Evolutionary conservation across 257 asterid genomes (phyloP).

Genomic region (Coffea eugenioides): DNA sequence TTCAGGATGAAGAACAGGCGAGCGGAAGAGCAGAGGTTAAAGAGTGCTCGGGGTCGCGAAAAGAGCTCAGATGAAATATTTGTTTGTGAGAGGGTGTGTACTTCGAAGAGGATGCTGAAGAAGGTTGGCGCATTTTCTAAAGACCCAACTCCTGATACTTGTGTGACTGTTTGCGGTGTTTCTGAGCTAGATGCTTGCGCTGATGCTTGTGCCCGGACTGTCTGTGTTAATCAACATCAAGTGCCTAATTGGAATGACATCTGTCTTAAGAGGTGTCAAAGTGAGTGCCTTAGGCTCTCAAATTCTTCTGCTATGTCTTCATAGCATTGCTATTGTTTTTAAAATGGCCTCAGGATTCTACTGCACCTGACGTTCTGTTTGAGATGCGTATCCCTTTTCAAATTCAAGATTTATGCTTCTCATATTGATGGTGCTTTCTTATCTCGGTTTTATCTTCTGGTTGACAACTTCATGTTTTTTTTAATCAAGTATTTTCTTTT

Average conservation of each 20-base stretch:
- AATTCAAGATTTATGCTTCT: not conserved
- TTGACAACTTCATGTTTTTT: not conserved
- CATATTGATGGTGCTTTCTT: not conserved
- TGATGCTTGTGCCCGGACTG: constrained; percentile 94
- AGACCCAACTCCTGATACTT: constrained; percentile 89
- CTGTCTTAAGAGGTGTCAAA: constrained; percentile 90
- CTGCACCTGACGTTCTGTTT: constrained; percentile 5
- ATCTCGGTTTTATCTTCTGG: not conserved
- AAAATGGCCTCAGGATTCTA: constrained; percentile 3
- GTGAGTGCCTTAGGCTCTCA: constrained; percentile 77
- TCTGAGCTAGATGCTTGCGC: constrained; percentile 95
- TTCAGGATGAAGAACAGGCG: constrained; percentile 63
- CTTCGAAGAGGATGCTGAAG: constrained; percentile 92
- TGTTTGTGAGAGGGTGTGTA: constrained; percentile 93
- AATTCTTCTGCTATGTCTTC: constrained; percentile 40
- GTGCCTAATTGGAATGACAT: constrained; percentile 96
- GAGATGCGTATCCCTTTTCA: not conserved
- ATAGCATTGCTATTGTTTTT: not conserved
- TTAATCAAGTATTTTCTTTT: not conserved
- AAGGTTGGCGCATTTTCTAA: constrained; percentile 93
- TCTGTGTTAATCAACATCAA: constrained; percentile 91
- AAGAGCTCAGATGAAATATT: constrained; percentile 83
- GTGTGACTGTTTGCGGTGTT: constrained; percentile 94
- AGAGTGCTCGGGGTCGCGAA: constrained; percentile 77
- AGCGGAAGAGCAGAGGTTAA: constrained; percentile 74